Base-by-base conservation (phyloP, 169 alveolate genomes). In the Neospora caninum region DNA sequence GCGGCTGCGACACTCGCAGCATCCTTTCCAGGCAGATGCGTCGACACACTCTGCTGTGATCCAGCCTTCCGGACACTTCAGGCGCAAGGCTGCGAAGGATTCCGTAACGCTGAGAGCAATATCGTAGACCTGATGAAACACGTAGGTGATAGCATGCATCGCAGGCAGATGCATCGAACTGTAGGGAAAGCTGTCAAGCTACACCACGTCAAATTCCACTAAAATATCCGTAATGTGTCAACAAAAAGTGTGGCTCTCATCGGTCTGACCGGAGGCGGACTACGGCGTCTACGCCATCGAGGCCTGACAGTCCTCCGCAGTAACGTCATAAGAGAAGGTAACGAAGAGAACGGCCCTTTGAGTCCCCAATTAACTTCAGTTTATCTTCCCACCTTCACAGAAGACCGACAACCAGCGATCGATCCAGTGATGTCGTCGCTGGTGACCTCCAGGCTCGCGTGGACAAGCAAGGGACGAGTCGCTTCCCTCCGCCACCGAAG, bases 21-120 rank as follows among this genome's bases (percentile, higher is more conserved):
- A 78, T 20, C 86, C 45, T 2, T 38, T 18, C 86, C 86, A 78
- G 86, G 86, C 86, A n/a, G 86, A 78, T n/a, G 42, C 42, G 45
- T 78, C 86, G n/a, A 78, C 86, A n/a, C 86, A 78, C 42, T 78
- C 86, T 22, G 86, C 86, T 16, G 86, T 78, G 49, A 78, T 38
- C 86, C 86, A 78, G 9, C 86, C 86, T 78, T 78, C 49, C 10
- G 86, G 39, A n/a, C 86, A 78, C 42, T 78, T 78, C 86, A 78
- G 42, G 39, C 86, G 86, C 49, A 78, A 38, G 29, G 86, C 86
- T 78, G 86, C 86, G 42, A 78, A 78, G 1, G 49, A 9, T 18
- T n/a, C 86, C n/a, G 86, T 78, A n/a, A 78, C 86, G 43, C 39
- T n/a, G 49, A 78, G 49, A 38, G 49, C 86, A 38, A 78, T 78